A percentile compares a stretch with the other conserved stretches of the same genome.
Conservation (phyloP, 2,329 filamentous ascomycete genomes). For the Canariomyces notabilis region DNA sequence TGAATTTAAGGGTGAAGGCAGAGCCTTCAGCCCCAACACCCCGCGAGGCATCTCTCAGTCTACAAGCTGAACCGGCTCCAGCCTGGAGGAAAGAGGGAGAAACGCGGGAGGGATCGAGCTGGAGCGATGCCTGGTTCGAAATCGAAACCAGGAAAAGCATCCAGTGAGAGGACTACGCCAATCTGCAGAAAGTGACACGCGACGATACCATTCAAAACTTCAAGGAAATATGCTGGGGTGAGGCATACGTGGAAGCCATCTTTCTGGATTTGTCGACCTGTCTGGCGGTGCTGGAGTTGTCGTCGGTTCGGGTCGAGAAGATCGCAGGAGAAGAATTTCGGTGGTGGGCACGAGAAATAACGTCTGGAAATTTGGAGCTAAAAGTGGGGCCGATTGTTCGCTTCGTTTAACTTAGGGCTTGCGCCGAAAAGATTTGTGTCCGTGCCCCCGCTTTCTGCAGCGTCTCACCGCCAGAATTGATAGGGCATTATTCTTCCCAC, state of each 20-base stretch:
- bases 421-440: constrained; percentile 9
- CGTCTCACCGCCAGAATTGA: constrained; percentile 22
- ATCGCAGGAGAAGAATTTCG: constrained; percentile 13
- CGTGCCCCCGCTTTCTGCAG: constrained; percentile 20
- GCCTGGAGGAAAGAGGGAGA: constrained; percentile 53
- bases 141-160: constrained; percentile 40
- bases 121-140: constrained; percentile 43
- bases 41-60: constrained; percentile 56
- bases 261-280: constrained; percentile 30
- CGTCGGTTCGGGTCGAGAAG: constrained; percentile 18
- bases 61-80: constrained; percentile 36
- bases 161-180: constrained; percentile 84
- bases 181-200: constrained; percentile 50
- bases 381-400: constrained; percentile 20
- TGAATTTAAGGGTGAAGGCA: constrained; percentile 71
- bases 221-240: constrained; percentile 17
- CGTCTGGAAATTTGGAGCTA: neutral
- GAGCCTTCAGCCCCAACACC: constrained; percentile 74
- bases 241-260: constrained; percentile 33
- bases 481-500: constrained; percentile 25
- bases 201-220: constrained; percentile 24
- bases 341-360: constrained; percentile 18
- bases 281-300: constrained; percentile 29
- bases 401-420: constrained; percentile 25
- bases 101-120: constrained; percentile 72